These are phyloP conservation scores for Fusarium domesticum DNA, from an alignment of 2,329 filamentous ascomycete species.

Conservation along the genomic window DNA sequence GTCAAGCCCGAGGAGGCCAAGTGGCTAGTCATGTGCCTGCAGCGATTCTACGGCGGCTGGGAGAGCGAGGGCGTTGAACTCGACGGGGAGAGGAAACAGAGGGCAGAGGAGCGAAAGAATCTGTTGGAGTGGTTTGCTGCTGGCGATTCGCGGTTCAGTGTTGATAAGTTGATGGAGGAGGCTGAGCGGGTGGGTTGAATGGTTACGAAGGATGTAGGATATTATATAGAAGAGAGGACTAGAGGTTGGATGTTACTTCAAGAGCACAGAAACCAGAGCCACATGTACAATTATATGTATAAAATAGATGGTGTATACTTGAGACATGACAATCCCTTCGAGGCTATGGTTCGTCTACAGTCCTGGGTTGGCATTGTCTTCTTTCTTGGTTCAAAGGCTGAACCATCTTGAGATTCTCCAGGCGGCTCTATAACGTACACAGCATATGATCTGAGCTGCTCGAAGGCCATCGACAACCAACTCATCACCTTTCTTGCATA, in stretches of 20 bases:
- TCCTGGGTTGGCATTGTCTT: too few species aligned
- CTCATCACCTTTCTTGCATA: too few species aligned
- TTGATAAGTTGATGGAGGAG: slow-evolving; percentile 85
- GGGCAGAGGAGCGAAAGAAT: slow-evolving; percentile 60
- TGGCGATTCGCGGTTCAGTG: slow-evolving; percentile 74
- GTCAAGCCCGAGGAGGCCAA: slow-evolving; percentile 78
- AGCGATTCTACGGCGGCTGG: slow-evolving; percentile 83
- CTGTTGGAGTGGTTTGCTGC: slow-evolving; percentile 78
- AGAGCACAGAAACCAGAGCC: not conserved
- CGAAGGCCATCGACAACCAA: too few species aligned
- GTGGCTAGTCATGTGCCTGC: slow-evolving; percentile 88
- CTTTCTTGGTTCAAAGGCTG: too few species aligned
- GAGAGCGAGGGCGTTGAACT: slow-evolving; percentile 41
- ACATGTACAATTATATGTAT: not conserved
- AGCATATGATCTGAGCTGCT: too few species aligned
- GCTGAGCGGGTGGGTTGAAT: slow-evolving; percentile 74
- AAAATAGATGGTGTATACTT: not conserved
- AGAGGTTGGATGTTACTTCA: not conserved
- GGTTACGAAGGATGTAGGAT: too few species aligned
- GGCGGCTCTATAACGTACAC: too few species aligned
- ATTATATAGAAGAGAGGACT: not conserved
- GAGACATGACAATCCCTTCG: too few species aligned
- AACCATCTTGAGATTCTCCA: too few species aligned
- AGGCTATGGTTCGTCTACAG: too few species aligned
- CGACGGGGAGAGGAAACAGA: slow-evolving; percentile 48